Percentiles rank a stretch among this genome's conserved stretches.
Evolutionary conservation across 495 filamentous ascomycete genomes (phyloP).

Genomic region (Penicillium taxi): DNA sequence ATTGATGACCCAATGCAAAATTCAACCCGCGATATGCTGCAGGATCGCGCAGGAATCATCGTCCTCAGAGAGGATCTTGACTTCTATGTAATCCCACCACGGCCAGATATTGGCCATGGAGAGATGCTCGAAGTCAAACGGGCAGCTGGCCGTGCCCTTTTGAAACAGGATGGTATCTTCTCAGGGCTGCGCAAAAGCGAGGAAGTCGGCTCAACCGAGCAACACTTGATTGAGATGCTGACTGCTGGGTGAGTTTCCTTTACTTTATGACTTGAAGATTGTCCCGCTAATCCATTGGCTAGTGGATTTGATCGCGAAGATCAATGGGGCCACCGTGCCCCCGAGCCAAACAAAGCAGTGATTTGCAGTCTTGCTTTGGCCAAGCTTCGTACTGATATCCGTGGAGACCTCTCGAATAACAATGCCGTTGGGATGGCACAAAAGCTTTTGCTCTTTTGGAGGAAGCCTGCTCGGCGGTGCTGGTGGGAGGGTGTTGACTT

Average conservation of each 20-base stretch:
- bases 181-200: conserved; percentile 90
- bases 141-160: conserved; percentile 75
- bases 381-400: conserved; percentile 83
- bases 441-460: conserved; percentile 96
- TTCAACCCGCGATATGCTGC: conserved; percentile 67
- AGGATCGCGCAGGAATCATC: conserved; percentile 92
- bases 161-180: conserved; percentile 93
- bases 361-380: conserved; percentile 94
- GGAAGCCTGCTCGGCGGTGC: conserved; percentile 90
- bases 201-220: conserved; percentile 91
- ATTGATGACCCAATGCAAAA: conserved; percentile 59
- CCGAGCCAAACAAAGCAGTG: conserved; percentile 95
- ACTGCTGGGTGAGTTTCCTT: conserved; percentile 73
- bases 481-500: conserved; percentile 99
- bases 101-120: conserved; percentile 68
- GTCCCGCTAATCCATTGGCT: conserved; percentile 5
- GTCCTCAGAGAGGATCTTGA: conserved; percentile 94
- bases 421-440: conserved; percentile 96
- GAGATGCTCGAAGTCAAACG: conserved; percentile 98
- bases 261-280: conserved; percentile 6
- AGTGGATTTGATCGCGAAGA: conserved; percentile 97
- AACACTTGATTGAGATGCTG: conserved; percentile 98
- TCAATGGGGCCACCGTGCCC: conserved; percentile 89
- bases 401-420: conserved; percentile 64
- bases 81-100: conserved; percentile 94